Conservation (phyloP, 139 green algal genomes). For the Mychonastes homosphaera region DNA sequence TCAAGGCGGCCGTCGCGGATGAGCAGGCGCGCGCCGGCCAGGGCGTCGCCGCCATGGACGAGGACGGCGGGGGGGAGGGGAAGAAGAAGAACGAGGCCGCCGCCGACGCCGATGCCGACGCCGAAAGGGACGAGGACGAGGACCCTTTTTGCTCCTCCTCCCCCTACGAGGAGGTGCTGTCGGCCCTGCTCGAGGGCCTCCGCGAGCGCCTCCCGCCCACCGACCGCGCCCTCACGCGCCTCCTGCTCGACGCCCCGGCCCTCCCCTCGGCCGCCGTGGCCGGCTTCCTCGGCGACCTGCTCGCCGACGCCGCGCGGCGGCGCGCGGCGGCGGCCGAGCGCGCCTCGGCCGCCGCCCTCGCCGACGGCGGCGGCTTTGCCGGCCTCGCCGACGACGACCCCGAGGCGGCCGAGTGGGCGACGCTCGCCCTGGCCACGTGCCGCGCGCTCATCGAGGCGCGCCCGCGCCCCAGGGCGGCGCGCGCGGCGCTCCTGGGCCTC, state of each 20-base stretch:
- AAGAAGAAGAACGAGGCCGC: too few relatives aligned
- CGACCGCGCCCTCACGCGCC: constrained; percentile 15
- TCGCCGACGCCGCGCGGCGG: constrained; percentile 5
- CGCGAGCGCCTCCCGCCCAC: constrained; percentile 10
- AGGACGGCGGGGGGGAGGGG: background rate
- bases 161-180: constrained; percentile 46
- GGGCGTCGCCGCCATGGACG: constrained; percentile 29
- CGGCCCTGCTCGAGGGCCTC: constrained; percentile 37
- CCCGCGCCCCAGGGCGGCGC: constrained; percentile 32
- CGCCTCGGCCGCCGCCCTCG: constrained; percentile 44
- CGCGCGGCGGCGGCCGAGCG: too few relatives aligned
- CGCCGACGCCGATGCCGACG: background rate
- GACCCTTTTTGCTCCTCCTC: background rate
- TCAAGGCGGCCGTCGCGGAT: too few relatives aligned
- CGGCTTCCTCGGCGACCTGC: constrained; percentile 31
- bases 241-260: constrained; percentile 41
- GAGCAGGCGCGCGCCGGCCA: too few relatives aligned
- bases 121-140: too few relatives aligned
- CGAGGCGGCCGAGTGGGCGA: constrained; percentile 34
- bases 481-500: constrained; percentile 26
- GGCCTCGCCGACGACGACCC: constrained; percentile 30
- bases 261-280: constrained; percentile 30
- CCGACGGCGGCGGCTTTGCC: constrained; percentile 11
- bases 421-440: constrained; percentile 31
- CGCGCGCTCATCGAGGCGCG: constrained; percentile 34